Percentiles rank a stretch among this genome's conserved stretches.
Conservation (phyloP, 192 early-diverging fungal genomes). For the Entomortierella parvispora region DNA sequence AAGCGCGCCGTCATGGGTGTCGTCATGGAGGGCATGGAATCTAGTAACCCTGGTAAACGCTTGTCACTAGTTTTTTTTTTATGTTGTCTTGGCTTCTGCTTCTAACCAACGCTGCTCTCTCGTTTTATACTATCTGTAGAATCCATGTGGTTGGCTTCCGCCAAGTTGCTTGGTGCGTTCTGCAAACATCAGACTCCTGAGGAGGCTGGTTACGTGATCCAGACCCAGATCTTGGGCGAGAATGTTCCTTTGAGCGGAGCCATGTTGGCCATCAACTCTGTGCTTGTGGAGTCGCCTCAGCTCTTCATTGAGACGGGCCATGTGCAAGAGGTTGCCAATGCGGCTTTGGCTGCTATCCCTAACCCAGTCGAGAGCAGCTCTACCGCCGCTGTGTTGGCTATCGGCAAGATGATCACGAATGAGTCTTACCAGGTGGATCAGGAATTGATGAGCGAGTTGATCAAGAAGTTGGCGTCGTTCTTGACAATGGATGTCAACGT, state of each 20-base stretch:
- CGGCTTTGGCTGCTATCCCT: slow-evolving; percentile 34
- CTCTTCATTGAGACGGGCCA: slow-evolving; percentile 53
- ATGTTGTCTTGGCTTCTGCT: neutral
- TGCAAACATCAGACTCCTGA: slow-evolving; percentile 62
- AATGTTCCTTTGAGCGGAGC: slow-evolving; percentile 47
- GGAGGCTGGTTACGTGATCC: slow-evolving; percentile 58
- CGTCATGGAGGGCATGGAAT: slow-evolving; percentile 68
- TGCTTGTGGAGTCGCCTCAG: slow-evolving; percentile 57
- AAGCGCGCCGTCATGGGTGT: slow-evolving; percentile 67
- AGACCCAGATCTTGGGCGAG: slow-evolving; percentile 47
- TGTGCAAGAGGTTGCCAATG: slow-evolving; percentile 47
- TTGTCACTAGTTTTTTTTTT: neutral
- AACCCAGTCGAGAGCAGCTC: slow-evolving; percentile 51
- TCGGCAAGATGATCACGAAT: slow-evolving; percentile 61
- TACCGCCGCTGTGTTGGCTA: slow-evolving; percentile 61
- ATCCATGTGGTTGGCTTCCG: slow-evolving; percentile 59
- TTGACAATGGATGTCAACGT: slow-evolving; percentile 37
- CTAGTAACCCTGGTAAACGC: slow-evolving; percentile 41
- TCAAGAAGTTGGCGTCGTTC: slow-evolving; percentile 32
- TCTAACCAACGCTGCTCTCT: neutral
- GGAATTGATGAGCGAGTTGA: slow-evolving; percentile 39
- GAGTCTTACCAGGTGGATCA: slow-evolving; percentile 60
- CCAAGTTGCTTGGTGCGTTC: slow-evolving; percentile 70
- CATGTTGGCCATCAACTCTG: slow-evolving; percentile 58
- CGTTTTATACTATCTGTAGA: slow-evolving; percentile 48